Base-by-base conservation (phyloP, 495 filamentous ascomycete species). In the Staphylotrichum tortipilum region DNA sequence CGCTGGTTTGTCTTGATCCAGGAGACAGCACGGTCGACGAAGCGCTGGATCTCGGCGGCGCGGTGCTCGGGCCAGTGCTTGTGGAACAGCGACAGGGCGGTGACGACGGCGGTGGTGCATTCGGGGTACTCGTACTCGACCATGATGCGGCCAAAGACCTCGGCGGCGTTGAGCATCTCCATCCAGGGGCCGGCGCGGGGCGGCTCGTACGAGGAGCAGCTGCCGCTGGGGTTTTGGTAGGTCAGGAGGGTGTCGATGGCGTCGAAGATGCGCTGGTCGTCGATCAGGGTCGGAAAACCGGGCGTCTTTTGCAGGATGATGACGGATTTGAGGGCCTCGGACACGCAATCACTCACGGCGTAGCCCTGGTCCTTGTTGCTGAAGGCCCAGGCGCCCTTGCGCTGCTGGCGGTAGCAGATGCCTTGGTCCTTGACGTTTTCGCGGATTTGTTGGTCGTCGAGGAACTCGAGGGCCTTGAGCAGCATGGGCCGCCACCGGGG, bases 121-220 rank as follows among this genome's bases (percentile, higher is more conserved):
- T 98, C 92, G 1, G 91, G 90, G 56, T 97, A 95, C 59, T 95
- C 89, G 64, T 97, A 98, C 53, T 95, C 88, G 31, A 97, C 83
- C 92, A 98, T 97, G 64, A 98, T 97, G 11, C 82, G 78, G 14
- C 90, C 94, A 61, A 98, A 98, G 0, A 98, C 91, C 61, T 97
- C 94, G 14, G 92, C 94, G 2, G 89, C 91, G 61, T 98, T 98
- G 4, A 98, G 74, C 58, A 79, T 74, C 60, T 98, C 92, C 30
- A 97, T 59, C 64, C 78, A 79, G 42, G 84, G 71, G 1, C 86
- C 84, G 1, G 81, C 91, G 4, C 92, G 82, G 2, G 78, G 82
- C 1, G 82, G 80, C 55, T 98, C 92, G 57, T 97, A 98, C 18
- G 87, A 89, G 2, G 87, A 84, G 64, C 90, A 95, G 23, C 87